phyloP scores from a whole-genome alignment of 2,329 filamentous ascomycete species.

The Microdochium bolleyi region DNA sequence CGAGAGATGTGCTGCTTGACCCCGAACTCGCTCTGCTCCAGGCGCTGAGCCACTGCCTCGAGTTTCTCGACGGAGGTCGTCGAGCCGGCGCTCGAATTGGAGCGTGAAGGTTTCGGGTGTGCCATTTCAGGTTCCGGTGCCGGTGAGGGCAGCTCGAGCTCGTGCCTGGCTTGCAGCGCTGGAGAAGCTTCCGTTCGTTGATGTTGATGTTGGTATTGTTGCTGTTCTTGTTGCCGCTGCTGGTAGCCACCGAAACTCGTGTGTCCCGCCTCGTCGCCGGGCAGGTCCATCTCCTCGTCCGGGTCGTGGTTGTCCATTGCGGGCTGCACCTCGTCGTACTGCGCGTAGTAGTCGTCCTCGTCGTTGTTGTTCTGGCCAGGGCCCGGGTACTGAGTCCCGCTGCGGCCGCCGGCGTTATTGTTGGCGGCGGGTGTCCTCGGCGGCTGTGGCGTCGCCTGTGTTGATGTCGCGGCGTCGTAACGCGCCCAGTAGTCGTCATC shows the following conservation, averaged over 20 bases:
- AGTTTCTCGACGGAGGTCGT: slow-evolving; percentile 55
- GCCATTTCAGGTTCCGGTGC: slow-evolving; percentile 24
- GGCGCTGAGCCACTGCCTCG: slow-evolving; percentile 45
- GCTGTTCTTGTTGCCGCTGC: background rate
- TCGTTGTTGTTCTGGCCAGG: slow-evolving; percentile 11
- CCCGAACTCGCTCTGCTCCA: slow-evolving; percentile 60
- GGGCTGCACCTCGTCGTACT: slow-evolving; percentile 71
- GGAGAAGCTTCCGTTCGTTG: background rate
- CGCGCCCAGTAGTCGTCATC: slow-evolving; percentile 76
- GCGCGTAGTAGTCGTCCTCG: slow-evolving; percentile 68
- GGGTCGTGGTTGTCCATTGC: slow-evolving; percentile 76
- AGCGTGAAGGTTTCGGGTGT: slow-evolving; percentile 44
- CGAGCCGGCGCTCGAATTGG: slow-evolving; percentile 49
- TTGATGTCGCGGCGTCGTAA: slow-evolving; percentile 61
- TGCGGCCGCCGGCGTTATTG: background rate
- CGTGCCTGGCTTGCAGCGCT: background rate
- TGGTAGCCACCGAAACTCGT: background rate
- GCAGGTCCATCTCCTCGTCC: slow-evolving; percentile 51
- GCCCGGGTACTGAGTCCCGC: background rate
- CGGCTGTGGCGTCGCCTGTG: slow-evolving; percentile 50
- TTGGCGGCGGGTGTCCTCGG: background rate
- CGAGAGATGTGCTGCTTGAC: slow-evolving; percentile 74
- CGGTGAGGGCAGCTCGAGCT: slow-evolving; percentile 11
- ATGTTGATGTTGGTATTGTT: background rate
- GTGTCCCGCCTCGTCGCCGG: slow-evolving; percentile 12